Evolutionary conservation across 352 stramenopile genomes (phyloP).

Genomic region (Phytophthora pini): DNA sequence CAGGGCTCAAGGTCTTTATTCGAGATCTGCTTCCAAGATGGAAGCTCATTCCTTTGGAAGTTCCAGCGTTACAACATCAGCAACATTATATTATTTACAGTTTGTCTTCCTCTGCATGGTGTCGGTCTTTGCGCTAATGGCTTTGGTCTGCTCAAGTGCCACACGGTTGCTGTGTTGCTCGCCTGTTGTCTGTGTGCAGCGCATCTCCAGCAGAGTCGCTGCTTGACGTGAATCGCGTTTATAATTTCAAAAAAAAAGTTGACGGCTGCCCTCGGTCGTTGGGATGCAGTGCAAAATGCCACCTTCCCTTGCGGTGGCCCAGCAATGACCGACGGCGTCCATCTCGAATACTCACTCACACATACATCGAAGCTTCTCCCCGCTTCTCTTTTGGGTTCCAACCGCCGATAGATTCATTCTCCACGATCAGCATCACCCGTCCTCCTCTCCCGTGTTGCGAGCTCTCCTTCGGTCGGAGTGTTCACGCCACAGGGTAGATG

Average conservation of each 20-base stretch:
- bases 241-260: constrained; percentile 14
- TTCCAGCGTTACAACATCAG: constrained; percentile 14
- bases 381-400: constrained; percentile 10
- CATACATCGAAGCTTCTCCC: constrained; percentile 25
- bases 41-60: no score
- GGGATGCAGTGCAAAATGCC: constrained; percentile 2
- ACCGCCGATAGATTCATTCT: constrained; percentile 34
- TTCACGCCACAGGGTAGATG: background rate
- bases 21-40: background rate
- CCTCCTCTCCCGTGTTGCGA: constrained; percentile 15
- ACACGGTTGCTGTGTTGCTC: constrained; percentile 7
- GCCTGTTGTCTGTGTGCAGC: constrained; percentile 4
- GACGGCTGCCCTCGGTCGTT: constrained; percentile 10
- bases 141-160: background rate
- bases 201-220: constrained; percentile 8
- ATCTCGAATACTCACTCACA: constrained; percentile 30
- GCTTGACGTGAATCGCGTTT: constrained; percentile 11
- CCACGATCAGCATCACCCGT: constrained; percentile 6
- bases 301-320: constrained; percentile 20
- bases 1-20: background rate
- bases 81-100: constrained; percentile 24
- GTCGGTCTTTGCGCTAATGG: constrained; percentile 3
- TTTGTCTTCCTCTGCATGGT: constrained; percentile 7
- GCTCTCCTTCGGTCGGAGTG: constrained; percentile 40
- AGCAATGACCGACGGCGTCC: constrained; percentile 8